phyloP scores from a whole-genome alignment of 345 rosid genomes.

The Salix udensis region DNA sequence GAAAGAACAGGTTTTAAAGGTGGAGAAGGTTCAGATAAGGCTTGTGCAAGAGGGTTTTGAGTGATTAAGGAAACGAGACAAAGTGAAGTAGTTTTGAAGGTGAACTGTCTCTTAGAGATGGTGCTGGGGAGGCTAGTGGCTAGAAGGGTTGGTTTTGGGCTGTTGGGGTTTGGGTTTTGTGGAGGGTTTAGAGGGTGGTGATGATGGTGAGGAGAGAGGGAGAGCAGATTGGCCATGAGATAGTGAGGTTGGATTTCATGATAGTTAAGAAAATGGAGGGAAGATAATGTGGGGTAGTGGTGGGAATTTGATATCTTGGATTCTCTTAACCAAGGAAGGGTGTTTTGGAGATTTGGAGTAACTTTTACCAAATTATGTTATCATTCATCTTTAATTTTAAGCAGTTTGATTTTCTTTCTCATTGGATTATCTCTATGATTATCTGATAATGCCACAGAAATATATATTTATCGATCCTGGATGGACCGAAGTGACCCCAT shows the following conservation, averaged over 20 bases:
- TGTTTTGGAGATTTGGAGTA: conserved; percentile 12
- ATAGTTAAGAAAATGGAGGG: conserved; percentile 20
- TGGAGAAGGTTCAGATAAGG: conserved; percentile 52
- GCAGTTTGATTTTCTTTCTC: no score
- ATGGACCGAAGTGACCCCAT: conserved; percentile 29
- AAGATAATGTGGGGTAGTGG: conserved; percentile 40
- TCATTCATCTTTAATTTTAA: no score
- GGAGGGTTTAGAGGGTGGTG: conserved; percentile 27
- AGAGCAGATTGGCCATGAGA: conserved; percentile 64
- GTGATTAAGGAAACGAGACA: conserved; percentile 34
- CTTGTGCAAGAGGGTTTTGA: conserved; percentile 42
- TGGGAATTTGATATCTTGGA: background rate
- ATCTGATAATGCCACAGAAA: no score
- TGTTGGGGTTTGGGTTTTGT: conserved; percentile 14
- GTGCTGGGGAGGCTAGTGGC: conserved; percentile 11
- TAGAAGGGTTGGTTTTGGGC: conserved; percentile 10
- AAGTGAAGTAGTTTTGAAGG: conserved; percentile 44
- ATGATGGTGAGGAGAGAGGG: conserved; percentile 43
- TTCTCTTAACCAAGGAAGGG: conserved; percentile 6
- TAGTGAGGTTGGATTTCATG: conserved; percentile 30
- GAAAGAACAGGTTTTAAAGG: conserved; percentile 44
- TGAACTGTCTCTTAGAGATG: conserved; percentile 47
- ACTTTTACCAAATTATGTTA: no score
- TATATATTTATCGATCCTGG: background rate
- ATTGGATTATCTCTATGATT: background rate